These are phyloP conservation scores for Rickenella mellea DNA, from an alignment of 768 basidiomycete genomes.

Conservation along the genomic window DNA sequence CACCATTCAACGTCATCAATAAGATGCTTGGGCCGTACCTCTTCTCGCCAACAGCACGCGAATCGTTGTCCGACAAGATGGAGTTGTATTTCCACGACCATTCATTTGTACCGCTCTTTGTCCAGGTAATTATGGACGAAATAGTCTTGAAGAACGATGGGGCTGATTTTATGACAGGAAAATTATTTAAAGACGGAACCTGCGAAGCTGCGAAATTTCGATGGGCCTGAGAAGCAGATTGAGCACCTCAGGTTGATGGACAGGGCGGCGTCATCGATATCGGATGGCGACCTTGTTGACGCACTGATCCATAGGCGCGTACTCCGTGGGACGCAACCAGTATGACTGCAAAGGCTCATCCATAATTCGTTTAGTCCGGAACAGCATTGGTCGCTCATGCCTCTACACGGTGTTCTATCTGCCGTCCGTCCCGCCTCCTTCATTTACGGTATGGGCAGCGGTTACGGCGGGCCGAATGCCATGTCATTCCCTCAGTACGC, in stretches of 20 bases:
- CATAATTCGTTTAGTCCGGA: conserved; percentile 49
- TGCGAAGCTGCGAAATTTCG: conserved; percentile 41
- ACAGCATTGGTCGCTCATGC: conserved; percentile 95
- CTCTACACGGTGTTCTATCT: conserved; percentile 85
- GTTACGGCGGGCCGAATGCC: conserved; percentile 55
- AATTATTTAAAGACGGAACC: conserved; percentile 89
- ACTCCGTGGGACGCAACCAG: neutral
- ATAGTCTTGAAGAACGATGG: neutral
- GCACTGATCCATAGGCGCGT: conserved; percentile 82
- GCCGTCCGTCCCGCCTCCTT: conserved; percentile 81
- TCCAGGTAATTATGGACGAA: conserved; percentile 52
- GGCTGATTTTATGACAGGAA: conserved; percentile 43
- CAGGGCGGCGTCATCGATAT: conserved; percentile 84
- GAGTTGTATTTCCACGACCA: conserved; percentile 97
- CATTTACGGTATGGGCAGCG: conserved; percentile 63
- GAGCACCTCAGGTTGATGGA: conserved; percentile 78
- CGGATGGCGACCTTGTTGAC: conserved; percentile 92
- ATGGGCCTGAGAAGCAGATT: conserved; percentile 54
- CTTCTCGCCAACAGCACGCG: conserved; percentile 73
- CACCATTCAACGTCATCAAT: conserved; percentile 86
- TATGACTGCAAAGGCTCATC: neutral
- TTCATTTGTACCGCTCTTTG: conserved; percentile 87
- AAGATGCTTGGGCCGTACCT: conserved; percentile 87
- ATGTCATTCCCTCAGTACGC: conserved; percentile 81
- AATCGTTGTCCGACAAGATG: conserved; percentile 85